Conservation (phyloP, 1,284 basidiomycete species). For the Tilletiopsis washingtonensis region DNA sequence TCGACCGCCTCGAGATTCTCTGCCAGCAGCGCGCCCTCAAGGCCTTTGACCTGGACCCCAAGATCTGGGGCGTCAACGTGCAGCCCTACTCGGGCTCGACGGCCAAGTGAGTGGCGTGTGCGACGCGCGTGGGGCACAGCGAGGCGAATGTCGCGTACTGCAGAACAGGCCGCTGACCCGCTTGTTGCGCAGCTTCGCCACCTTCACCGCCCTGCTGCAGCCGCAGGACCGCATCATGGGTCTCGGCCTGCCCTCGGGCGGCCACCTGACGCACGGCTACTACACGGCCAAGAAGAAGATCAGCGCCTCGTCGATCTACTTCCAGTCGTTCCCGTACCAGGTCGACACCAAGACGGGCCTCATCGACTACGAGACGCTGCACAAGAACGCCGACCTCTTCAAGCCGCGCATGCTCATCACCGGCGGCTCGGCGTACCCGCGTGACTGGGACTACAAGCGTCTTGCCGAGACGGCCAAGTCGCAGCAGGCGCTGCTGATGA, state of each 20-base stretch:
- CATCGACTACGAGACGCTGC: constrained; percentile 80
- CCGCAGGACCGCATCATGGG: constrained; percentile 99
- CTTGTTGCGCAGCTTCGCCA: constrained; percentile 69
- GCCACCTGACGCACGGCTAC: constrained; percentile 96
- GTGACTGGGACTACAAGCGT: constrained; percentile 71
- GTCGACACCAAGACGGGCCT: constrained; percentile 65
- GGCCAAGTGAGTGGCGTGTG: constrained; percentile 60
- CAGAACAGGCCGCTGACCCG: not conserved
- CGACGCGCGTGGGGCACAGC: not conserved
- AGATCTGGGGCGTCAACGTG: constrained; percentile 93
- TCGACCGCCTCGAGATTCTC: constrained; percentile 90
- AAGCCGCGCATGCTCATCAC: constrained; percentile 95
- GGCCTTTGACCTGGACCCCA: constrained; percentile 91
- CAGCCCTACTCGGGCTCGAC: constrained; percentile 91
- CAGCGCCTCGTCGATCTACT: constrained; percentile 99
- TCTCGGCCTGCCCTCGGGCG: constrained; percentile 94
- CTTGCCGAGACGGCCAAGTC: constrained; percentile 75
- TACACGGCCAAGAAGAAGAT: constrained; percentile 99
- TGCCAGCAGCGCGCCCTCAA: constrained; percentile 91
- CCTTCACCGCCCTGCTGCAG: constrained; percentile 90
- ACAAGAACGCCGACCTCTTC: constrained; percentile 85
- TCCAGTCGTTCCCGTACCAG: constrained; percentile 95
- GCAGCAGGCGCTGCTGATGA: constrained; percentile 71
- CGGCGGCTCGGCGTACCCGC: constrained; percentile 95
- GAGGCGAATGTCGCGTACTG: not conserved